Conservation (phyloP, 805 yeast species). For the Dipodascopsis uninucleata region DNA sequence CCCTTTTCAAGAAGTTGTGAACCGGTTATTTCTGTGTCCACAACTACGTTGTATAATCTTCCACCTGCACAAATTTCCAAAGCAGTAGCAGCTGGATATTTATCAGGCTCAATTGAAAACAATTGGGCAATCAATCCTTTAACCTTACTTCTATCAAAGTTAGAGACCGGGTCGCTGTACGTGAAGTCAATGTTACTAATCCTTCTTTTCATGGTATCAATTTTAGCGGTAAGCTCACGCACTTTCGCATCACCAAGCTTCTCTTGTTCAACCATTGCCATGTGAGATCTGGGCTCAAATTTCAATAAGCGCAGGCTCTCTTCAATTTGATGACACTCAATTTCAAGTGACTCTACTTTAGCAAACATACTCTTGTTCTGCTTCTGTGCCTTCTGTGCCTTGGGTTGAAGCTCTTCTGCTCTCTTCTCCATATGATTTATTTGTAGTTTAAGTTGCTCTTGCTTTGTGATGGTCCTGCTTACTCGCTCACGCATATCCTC, state of each 20-base stretch:
- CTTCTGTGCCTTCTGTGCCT: conserved; percentile 50
- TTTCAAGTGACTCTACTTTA: conserved; percentile 46
- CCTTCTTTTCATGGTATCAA: conserved; percentile 56
- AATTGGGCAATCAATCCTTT: conserved; percentile 89
- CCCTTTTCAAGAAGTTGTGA: conserved; percentile 76
- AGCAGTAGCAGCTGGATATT: conserved; percentile 67
- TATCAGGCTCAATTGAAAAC: conserved; percentile 57
- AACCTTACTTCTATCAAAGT: conserved; percentile 60
- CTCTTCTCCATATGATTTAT: conserved; percentile 56
- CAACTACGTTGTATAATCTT: conserved; percentile 81
- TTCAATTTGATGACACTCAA: conserved; percentile 19
- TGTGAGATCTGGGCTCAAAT: conserved; percentile 45
- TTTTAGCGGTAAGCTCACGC: conserved; percentile 44
- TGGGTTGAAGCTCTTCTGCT: conserved; percentile 46
- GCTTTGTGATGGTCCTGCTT: conserved; percentile 50
- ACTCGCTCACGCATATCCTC: conserved; percentile 35
- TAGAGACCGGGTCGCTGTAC: conserved; percentile 59
- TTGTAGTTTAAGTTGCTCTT: conserved; percentile 59
- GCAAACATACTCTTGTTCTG: conserved; percentile 44
- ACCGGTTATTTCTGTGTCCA: conserved; percentile 83
- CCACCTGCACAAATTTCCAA: conserved; percentile 94
- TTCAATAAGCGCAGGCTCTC: conserved; percentile 26
- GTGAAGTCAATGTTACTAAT: conserved; percentile 73
- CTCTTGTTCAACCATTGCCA: conserved; percentile 23
- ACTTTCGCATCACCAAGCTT: conserved; percentile 38